Percentiles rank a stretch among this genome's conserved stretches.
Evolutionary conservation across 441 rosid genomes (phyloP).

Genomic region (Erysimum cheiri): DNA sequence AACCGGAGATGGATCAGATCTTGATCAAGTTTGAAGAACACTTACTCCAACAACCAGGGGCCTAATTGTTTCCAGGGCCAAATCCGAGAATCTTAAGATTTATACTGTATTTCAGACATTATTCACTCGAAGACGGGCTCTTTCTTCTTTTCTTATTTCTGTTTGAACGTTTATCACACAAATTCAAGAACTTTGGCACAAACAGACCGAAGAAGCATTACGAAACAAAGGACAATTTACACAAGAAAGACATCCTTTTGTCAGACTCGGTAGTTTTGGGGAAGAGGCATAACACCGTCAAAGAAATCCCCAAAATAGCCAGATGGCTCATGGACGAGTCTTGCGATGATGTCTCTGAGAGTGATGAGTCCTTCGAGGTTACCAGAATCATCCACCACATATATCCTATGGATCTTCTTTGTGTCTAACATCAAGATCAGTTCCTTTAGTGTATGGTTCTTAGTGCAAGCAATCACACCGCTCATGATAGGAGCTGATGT

Average conservation of each 20-base stretch:
- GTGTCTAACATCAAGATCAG: slow-evolving; percentile 75
- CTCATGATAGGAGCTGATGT: slow-evolving; percentile 56
- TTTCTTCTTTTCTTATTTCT: slow-evolving; percentile 37
- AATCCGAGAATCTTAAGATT: not conserved
- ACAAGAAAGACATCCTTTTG: slow-evolving; percentile 13
- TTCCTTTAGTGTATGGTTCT: slow-evolving; percentile 64
- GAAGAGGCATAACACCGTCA: slow-evolving; percentile 87
- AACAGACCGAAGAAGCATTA: slow-evolving; percentile 39
- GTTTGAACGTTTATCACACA: slow-evolving; percentile 39
- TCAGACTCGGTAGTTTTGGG: slow-evolving; percentile 76
- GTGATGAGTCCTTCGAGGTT: slow-evolving; percentile 93
- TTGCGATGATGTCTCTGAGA: slow-evolving; percentile 86
- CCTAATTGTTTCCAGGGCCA: not conserved
- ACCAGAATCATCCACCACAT: slow-evolving; percentile 79
- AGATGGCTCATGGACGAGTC: slow-evolving; percentile 90
- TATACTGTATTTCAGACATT: slow-evolving; percentile 1
- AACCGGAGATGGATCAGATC: slow-evolving; percentile 68
- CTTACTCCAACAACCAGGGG: slow-evolving; percentile 39
- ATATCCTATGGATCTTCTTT: slow-evolving; percentile 71
- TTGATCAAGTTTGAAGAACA: slow-evolving; percentile 68
- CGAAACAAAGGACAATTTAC: slow-evolving; percentile 25
- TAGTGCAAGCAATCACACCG: slow-evolving; percentile 79
- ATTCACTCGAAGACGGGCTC: slow-evolving; percentile 21
- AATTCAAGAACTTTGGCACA: slow-evolving; percentile 30
- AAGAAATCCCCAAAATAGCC: slow-evolving; percentile 98